phyloP scores from a whole-genome alignment of 768 basidiomycete genomes.

The Lactarius indigo region DNA sequence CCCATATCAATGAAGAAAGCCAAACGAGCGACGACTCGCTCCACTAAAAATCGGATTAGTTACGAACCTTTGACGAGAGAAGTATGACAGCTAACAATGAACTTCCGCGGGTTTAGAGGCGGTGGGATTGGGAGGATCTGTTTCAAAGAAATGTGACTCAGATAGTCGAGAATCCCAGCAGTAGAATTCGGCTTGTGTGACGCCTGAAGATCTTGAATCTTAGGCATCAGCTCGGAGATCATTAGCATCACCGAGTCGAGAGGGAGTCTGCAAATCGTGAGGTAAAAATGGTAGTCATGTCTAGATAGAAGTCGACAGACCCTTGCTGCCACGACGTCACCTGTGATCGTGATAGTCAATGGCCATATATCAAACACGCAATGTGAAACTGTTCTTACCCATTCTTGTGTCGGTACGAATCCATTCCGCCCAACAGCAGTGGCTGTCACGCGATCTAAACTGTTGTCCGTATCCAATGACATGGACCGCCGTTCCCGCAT shows the following conservation, averaged over 20 bases:
- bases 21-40: constrained; percentile 88
- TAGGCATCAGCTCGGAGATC: constrained; percentile 85
- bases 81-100: constrained; percentile 52
- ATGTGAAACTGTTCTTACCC: constrained; percentile 55
- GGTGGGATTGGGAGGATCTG: constrained; percentile 73
- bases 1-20: constrained; percentile 94
- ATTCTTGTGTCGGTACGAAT: constrained; percentile 95
- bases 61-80: constrained; percentile 12
- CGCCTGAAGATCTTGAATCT: constrained; percentile 76
- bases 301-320: constrained; percentile 39
- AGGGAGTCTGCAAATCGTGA: constrained; percentile 56
- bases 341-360: constrained; percentile 36
- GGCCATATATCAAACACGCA: not conserved
- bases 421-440: constrained; percentile 81
- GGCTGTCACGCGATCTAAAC: constrained; percentile 62
- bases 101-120: constrained; percentile 63
- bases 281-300: not conserved
- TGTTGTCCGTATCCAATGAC: constrained; percentile 47
- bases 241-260: constrained; percentile 83
- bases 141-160: constrained; percentile 63
- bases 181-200: constrained; percentile 60
- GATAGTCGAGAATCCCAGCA: constrained; percentile 67
- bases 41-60: constrained; percentile 55
- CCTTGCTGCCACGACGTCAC: constrained; percentile 97
- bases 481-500: constrained; percentile 72